Evolutionary conservation across 2,329 filamentous ascomycete genomes (phyloP).

Genomic region (Ophiocordyceps camponoti-saundersi): DNA sequence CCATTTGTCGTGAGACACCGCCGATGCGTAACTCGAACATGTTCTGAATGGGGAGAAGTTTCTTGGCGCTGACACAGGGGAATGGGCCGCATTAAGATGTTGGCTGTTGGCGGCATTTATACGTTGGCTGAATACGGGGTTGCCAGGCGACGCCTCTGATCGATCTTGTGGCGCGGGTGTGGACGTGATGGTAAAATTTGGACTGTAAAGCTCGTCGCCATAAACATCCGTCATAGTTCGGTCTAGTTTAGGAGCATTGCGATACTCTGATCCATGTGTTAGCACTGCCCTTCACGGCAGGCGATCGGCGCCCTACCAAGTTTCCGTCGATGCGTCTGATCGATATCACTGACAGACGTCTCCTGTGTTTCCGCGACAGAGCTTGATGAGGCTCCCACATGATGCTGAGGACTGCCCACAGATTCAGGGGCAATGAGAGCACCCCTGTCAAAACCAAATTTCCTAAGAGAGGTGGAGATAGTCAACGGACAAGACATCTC

Average conservation of each 20-base stretch:
- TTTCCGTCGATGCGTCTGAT: too few species aligned
- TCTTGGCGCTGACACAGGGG: constrained; percentile 32
- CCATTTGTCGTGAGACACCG: constrained; percentile 10
- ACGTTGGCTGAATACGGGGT: constrained; percentile 54
- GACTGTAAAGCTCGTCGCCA: constrained; percentile 70
- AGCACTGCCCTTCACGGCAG: neutral
- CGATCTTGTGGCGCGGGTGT: constrained; percentile 31
- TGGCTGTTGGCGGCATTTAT: constrained; percentile 66
- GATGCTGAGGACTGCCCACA: too few species aligned
- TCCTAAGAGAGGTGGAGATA: too few species aligned
- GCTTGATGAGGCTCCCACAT: too few species aligned
- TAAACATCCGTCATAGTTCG: constrained; percentile 77
- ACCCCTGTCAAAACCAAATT: too few species aligned
- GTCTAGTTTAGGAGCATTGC: constrained; percentile 56
- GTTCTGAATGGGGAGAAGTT: constrained; percentile 71
- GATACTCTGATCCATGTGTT: constrained; percentile 25
- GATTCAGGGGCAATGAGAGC: too few species aligned
- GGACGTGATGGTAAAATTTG: constrained; percentile 42
- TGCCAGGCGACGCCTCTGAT: constrained; percentile 27
- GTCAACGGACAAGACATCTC: too few species aligned
- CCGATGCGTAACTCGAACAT: constrained; percentile 43
- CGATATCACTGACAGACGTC: too few species aligned
- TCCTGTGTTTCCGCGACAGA: too few species aligned
- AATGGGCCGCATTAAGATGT: constrained; percentile 43
- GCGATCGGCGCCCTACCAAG: too few species aligned